Evolutionary conservation across 495 filamentous ascomycete genomes (phyloP).

Genomic region (Gamarada debralockiae): DNA sequence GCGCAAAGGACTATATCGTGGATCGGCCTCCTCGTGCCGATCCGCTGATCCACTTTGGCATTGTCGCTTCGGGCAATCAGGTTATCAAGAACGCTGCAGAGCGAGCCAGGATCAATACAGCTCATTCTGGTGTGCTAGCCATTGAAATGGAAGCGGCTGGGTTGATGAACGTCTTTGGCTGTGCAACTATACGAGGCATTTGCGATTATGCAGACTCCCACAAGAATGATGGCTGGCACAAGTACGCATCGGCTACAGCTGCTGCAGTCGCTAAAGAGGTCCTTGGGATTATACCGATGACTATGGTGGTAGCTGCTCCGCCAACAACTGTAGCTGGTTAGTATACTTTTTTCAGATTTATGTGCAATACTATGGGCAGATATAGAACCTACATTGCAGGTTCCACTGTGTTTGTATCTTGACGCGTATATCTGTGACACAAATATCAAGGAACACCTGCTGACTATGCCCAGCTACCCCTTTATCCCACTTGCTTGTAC

Average conservation of each 20-base stretch:
- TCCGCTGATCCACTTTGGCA: conserved; percentile 28
- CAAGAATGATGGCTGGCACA: conserved; percentile 39
- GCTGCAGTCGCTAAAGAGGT: conserved; percentile 22
- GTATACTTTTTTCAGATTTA: background rate
- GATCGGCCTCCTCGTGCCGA: background rate
- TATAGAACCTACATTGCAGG: background rate
- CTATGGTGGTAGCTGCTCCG: background rate
- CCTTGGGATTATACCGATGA: conserved; percentile 3
- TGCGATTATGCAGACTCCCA: conserved; percentile 43
- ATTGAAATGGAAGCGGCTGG: background rate
- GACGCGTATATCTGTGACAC: too few relatives aligned
- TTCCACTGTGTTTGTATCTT: too few relatives aligned
- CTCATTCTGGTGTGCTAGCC: background rate
- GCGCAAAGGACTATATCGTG: background rate
- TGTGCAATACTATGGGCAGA: background rate
- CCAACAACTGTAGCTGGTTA: background rate
- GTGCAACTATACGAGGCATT: conserved; percentile 35
- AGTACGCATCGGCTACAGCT: conserved; percentile 35
- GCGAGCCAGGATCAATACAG: conserved; percentile 24
- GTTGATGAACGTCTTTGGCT: conserved; percentile 15
- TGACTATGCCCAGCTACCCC: too few relatives aligned
- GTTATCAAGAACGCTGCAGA: conserved; percentile 29
- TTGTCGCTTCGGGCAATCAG: conserved; percentile 35
- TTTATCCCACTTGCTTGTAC: background rate
- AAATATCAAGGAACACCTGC: too few relatives aligned